phyloP scores from a whole-genome alignment of 2,329 filamentous ascomycete species.

The Calcarisporium arbuscula region DNA sequence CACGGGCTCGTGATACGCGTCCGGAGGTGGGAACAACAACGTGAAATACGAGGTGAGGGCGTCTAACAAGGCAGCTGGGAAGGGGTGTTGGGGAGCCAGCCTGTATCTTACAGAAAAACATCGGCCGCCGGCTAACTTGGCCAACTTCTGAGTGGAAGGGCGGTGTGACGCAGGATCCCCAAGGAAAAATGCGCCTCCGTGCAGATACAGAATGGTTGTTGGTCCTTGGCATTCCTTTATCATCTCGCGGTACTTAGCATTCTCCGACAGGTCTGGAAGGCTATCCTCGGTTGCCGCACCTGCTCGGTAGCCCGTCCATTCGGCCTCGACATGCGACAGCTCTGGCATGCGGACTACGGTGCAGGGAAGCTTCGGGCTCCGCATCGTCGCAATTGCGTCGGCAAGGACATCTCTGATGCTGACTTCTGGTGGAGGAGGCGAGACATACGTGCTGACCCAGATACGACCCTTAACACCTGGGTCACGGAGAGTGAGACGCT shows the following conservation, averaged over 20 bases:
- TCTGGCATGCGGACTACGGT: slow-evolving; percentile 37
- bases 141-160: slow-evolving; percentile 49
- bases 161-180: slow-evolving; percentile 66
- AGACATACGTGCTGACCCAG: slow-evolving; percentile 69
- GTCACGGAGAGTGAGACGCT: slow-evolving; percentile 56
- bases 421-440: slow-evolving; percentile 52
- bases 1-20: slow-evolving; percentile 60
- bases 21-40: slow-evolving; percentile 64
- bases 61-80: slow-evolving; percentile 69
- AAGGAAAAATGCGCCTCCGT: slow-evolving; percentile 70
- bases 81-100: slow-evolving; percentile 66
- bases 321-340: slow-evolving; percentile 54
- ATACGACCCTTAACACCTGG: slow-evolving; percentile 68
- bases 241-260: slow-evolving; percentile 58
- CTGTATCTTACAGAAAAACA: slow-evolving; percentile 70
- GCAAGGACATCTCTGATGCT: slow-evolving; percentile 53
- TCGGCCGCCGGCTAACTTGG: slow-evolving; percentile 59
- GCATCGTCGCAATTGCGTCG: slow-evolving; percentile 39
- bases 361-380: neutral
- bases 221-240: slow-evolving; percentile 60
- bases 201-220: slow-evolving; percentile 65
- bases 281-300: slow-evolving; percentile 41
- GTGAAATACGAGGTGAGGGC: slow-evolving; percentile 66
- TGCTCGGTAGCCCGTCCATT: slow-evolving; percentile 69
- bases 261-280: slow-evolving; percentile 53